Evolutionary conservation across 768 basidiomycete genomes (phyloP).

Genomic region (Butyriboletus loyo): DNA sequence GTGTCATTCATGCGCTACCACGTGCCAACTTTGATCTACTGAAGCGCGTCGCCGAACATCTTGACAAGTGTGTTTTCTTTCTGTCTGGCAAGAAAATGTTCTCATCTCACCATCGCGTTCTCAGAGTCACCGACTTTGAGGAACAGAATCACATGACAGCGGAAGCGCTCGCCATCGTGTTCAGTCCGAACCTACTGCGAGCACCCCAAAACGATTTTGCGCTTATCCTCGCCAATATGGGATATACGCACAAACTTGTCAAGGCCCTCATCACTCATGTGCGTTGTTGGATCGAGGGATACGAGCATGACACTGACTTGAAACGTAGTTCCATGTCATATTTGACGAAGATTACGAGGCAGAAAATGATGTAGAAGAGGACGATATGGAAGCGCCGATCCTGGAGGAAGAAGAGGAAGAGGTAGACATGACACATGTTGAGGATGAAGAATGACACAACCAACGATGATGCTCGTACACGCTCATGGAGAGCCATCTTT

Average conservation of each 20-base stretch:
- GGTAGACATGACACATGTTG: slow-evolving; percentile 33
- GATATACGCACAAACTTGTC: slow-evolving; percentile 69
- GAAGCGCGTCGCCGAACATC: slow-evolving; percentile 74
- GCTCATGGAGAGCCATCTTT: slow-evolving; percentile 6
- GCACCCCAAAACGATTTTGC: slow-evolving; percentile 78
- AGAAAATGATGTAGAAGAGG: slow-evolving; percentile 56
- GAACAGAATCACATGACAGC: slow-evolving; percentile 90
- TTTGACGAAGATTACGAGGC: slow-evolving; percentile 69
- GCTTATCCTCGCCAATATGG: slow-evolving; percentile 79
- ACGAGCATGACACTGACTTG: background rate
- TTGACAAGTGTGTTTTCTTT: slow-evolving; percentile 56
- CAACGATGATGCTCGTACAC: slow-evolving; percentile 9
- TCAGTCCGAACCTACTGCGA: slow-evolving; percentile 76
- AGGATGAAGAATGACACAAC: slow-evolving; percentile 19
- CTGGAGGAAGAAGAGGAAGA: slow-evolving; percentile 58
- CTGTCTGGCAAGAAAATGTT: background rate
- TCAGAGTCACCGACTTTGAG: slow-evolving; percentile 82
- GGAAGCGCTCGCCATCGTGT: slow-evolving; percentile 80
- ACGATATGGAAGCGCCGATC: slow-evolving; percentile 64
- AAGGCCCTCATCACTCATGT: slow-evolving; percentile 77
- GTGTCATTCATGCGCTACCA: slow-evolving; percentile 67
- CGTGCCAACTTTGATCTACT: slow-evolving; percentile 75
- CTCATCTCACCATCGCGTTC: background rate
- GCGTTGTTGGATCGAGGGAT: slow-evolving; percentile 27
- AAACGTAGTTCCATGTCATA: slow-evolving; percentile 56